Conservation (phyloP, 2,329 filamentous ascomycete species). For the Aspergillus sp. region DNA sequence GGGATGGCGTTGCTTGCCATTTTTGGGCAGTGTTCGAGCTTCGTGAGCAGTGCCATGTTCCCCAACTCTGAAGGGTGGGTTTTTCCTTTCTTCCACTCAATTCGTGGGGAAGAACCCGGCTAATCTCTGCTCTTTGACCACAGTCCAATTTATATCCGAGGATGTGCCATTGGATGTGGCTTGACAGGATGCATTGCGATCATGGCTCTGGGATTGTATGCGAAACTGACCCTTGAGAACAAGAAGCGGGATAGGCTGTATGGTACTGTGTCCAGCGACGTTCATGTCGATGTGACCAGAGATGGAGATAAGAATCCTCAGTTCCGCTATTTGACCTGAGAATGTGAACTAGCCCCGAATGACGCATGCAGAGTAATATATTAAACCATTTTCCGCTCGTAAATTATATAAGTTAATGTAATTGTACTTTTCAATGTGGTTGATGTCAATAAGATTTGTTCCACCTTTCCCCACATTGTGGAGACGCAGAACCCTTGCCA, state of each 20-base stretch:
- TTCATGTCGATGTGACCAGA: constrained; percentile 18
- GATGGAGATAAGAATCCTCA: constrained; percentile 14
- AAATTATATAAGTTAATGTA: no score
- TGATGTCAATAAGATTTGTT: no score
- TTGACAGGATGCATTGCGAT: constrained; percentile 17
- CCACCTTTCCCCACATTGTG: no score
- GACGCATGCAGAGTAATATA: no score
- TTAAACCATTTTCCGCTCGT: no score
- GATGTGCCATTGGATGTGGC: constrained; percentile 17
- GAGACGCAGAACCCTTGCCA: no score
- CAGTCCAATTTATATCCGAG: constrained; percentile 13
- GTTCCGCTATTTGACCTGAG: constrained; percentile 18
- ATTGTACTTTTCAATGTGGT: no score
- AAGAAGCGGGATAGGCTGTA: constrained; percentile 14
- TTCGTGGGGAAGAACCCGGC: neutral
- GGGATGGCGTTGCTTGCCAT: constrained; percentile 18
- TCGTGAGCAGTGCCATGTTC: constrained; percentile 19
- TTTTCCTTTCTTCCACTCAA: no score
- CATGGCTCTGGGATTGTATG: constrained; percentile 14
- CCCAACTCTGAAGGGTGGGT: constrained; percentile 11
- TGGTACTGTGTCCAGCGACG: constrained; percentile 10
- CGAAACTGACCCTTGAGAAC: constrained; percentile 14
- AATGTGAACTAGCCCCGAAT: no score
- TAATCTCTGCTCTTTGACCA: neutral
- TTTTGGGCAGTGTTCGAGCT: constrained; percentile 19